phyloP scores from a whole-genome alignment of 345 rosid genomes.

The Lepidium africanum region DNA sequence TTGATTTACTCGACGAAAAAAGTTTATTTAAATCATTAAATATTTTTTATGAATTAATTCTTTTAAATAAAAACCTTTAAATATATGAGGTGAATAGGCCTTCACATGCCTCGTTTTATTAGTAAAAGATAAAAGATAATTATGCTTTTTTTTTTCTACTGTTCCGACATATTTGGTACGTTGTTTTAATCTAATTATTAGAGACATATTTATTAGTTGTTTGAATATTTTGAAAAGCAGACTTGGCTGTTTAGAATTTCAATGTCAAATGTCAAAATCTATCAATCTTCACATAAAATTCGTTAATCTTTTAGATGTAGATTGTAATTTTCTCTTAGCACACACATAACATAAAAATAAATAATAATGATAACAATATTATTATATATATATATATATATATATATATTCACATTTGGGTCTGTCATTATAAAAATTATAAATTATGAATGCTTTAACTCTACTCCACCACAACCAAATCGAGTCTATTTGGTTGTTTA shows the following conservation, averaged over 20 bases:
- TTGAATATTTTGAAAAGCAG: neutral
- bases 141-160: neutral
- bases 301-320: neutral
- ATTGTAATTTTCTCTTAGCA: too few relatives aligned
- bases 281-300: neutral
- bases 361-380: too few relatives aligned
- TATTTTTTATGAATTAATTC: too few relatives aligned
- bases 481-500: neutral
- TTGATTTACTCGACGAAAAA: too few relatives aligned
- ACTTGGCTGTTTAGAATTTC: neutral
- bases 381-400: too few relatives aligned
- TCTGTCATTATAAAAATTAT: neutral
- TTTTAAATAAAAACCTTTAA: too few relatives aligned
- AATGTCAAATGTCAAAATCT: neutral
- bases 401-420: too few relatives aligned
- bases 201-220: neutral
- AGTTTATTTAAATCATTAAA: too few relatives aligned
- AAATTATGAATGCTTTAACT: slow-evolving; percentile 21
- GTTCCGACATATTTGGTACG: neutral
- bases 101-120: too few relatives aligned
- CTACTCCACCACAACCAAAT: slow-evolving; percentile 26
- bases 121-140: too few relatives aligned
- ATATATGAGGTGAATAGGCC: too few relatives aligned
- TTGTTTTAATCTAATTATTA: neutral
- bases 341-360: too few relatives aligned